Evolutionary conservation across 495 filamentous ascomycete genomes (phyloP).

Genomic region (Chlorociboria aeruginascens): DNA sequence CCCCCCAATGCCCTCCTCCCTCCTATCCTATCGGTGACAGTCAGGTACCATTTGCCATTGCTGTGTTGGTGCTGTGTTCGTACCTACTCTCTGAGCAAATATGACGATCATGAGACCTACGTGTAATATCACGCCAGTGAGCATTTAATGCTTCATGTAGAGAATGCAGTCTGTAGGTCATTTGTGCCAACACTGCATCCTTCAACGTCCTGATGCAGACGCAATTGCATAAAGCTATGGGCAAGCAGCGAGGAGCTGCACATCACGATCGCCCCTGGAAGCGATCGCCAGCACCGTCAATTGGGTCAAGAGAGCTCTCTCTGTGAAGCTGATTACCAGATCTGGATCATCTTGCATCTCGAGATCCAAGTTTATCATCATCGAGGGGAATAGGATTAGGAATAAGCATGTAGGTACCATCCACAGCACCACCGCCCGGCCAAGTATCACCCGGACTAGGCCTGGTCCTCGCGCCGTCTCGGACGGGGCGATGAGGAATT

Average conservation of each 20-base stretch:
- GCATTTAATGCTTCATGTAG: background rate
- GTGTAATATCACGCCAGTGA: background rate
- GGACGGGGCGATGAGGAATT: background rate
- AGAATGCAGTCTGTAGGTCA: background rate
- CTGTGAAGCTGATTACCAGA: constrained; percentile 1
- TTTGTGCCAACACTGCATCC: constrained; percentile 9
- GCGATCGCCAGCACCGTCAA: no score
- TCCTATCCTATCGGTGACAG: no score
- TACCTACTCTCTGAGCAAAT: no score
- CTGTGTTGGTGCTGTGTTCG: no score
- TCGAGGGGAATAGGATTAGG: no score
- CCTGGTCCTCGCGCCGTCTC: background rate
- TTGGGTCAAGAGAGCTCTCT: no score
- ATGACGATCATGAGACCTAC: constrained; percentile 14
- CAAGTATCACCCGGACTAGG: no score
- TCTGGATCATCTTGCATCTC: background rate
- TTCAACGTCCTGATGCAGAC: constrained; percentile 6
- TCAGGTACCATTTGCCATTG: no score
- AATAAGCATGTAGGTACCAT: background rate
- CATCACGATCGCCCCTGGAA: constrained; percentile 5
- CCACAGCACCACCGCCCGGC: no score
- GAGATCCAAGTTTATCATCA: background rate
- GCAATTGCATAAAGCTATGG: constrained; percentile 11
- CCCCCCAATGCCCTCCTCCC: no score
- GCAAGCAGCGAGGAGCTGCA: background rate